phyloP scores from a whole-genome alignment of 306 rosid species.

The Rubus parviflorus region DNA sequence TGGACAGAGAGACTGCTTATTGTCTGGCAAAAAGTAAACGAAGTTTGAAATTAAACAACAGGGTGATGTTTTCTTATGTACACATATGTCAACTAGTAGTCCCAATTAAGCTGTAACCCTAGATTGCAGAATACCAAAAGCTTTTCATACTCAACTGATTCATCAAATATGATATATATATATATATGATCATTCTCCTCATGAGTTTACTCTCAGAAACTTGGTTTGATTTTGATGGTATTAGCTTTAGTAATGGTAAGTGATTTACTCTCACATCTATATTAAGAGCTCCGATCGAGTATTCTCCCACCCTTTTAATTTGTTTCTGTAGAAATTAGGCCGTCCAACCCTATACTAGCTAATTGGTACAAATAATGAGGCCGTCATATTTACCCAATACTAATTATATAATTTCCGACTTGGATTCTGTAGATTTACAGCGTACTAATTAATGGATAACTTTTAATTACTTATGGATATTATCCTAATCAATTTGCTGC shows the following conservation, averaged over 20 bases:
- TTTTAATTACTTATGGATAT: not conserved
- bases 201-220: not conserved
- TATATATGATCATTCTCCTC: not conserved
- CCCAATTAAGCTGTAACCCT: not conserved
- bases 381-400: not conserved
- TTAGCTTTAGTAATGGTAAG: not conserved
- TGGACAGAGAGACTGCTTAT: slow-evolving; percentile 27
- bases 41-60: slow-evolving; percentile 23
- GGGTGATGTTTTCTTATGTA: not conserved
- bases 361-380: not conserved
- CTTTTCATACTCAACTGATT: not conserved
- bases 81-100: not conserved
- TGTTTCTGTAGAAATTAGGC: not conserved
- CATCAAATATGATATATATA: not conserved
- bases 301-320: not conserved
- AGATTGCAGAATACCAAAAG: not conserved
- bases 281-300: not conserved
- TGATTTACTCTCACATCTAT: no score
- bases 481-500: not conserved
- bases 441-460: not conserved
- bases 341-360: not conserved
- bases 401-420: not conserved
- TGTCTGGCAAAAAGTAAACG: slow-evolving; percentile 30
- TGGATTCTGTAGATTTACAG: not conserved
- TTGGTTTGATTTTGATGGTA: not conserved